Percentiles rank a stretch among this genome's conserved stretches.
These are phyloP conservation scores for Blepharisma stoltei DNA, from an alignment of 73 alveolate species.

Conservation along the genomic window DNA sequence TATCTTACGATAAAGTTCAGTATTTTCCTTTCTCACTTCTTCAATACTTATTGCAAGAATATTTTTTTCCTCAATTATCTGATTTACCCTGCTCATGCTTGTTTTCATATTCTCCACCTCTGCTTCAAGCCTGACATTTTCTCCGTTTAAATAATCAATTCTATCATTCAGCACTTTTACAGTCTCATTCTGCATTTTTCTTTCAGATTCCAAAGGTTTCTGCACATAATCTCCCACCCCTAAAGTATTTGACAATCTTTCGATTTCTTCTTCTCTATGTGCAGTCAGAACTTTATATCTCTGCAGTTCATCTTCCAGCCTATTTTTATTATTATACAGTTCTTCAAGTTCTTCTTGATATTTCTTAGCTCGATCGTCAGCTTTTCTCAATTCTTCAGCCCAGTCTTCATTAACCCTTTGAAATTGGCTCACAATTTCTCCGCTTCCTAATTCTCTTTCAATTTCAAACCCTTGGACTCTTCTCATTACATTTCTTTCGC, in stretches of 20 bases:
- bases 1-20: too few relatives aligned
- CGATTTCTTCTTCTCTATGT: conserved; percentile 22
- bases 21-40: too few relatives aligned
- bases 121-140: too few relatives aligned
- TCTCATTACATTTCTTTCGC: neutral
- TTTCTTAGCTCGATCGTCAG: conserved; percentile 15
- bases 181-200: too few relatives aligned
- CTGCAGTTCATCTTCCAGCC: neutral
- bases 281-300: neutral
- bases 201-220: neutral
- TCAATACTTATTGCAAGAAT: too few relatives aligned
- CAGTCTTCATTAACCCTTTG: neutral
- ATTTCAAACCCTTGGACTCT: neutral
- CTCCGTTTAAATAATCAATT: too few relatives aligned
- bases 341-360: neutral
- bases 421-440: neutral
- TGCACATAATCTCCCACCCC: neutral
- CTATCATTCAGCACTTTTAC: too few relatives aligned
- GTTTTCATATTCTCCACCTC: too few relatives aligned
- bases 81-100: too few relatives aligned
- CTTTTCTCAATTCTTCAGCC: conserved; percentile 17
- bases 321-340: neutral
- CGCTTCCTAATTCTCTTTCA: neutral
- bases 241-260: conserved; percentile 5
- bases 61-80: too few relatives aligned